These are phyloP conservation scores for Sarocladiaceae sp. DNA, from an alignment of 2,329 filamentous ascomycete species.

Conservation along the genomic window DNA sequence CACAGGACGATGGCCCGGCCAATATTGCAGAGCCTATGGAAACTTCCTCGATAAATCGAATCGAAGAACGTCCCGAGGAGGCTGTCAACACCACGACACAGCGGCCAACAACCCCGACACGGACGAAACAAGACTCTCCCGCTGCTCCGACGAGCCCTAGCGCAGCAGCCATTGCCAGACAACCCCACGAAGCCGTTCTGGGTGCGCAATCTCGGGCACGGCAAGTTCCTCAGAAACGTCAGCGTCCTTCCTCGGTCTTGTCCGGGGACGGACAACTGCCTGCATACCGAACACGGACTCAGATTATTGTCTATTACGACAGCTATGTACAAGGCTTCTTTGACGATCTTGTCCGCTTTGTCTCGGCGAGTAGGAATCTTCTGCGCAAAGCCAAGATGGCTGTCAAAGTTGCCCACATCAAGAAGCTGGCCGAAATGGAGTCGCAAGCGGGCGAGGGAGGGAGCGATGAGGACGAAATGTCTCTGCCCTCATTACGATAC, in stretches of 20 bases:
- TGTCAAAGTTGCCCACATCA: constrained; percentile 65
- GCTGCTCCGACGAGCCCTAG: constrained; percentile 23
- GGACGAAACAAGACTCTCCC: neutral
- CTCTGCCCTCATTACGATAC: constrained; percentile 34
- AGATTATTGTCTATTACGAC: constrained; percentile 91
- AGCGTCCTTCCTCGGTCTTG: constrained; percentile 47
- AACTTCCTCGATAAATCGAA: neutral
- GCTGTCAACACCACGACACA: neutral
- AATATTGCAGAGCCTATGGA: constrained; percentile 18
- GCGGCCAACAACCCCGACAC: neutral
- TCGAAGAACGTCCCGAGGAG: constrained; percentile 1
- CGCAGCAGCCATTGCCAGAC: constrained; percentile 23
- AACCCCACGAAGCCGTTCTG: constrained; percentile 33
- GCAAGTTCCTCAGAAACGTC: constrained; percentile 37
- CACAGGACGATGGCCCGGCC: constrained; percentile 37
- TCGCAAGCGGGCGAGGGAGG: constrained; percentile 33
- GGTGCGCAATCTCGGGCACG: constrained; percentile 42
- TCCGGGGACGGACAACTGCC: constrained; percentile 39
- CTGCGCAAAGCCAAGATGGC: constrained; percentile 88
- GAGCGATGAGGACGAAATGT: constrained; percentile 17
- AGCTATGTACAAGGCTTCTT: constrained; percentile 80
- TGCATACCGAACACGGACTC: constrained; percentile 63
- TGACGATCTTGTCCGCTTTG: constrained; percentile 75
- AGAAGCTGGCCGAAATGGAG: constrained; percentile 52
- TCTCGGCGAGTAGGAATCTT: constrained; percentile 75